Evolutionary conservation across 1,284 basidiomycete genomes (phyloP), one percentile per base, ranked within the genome.

Genomic region (Ceratobasidium sp.): DNA sequence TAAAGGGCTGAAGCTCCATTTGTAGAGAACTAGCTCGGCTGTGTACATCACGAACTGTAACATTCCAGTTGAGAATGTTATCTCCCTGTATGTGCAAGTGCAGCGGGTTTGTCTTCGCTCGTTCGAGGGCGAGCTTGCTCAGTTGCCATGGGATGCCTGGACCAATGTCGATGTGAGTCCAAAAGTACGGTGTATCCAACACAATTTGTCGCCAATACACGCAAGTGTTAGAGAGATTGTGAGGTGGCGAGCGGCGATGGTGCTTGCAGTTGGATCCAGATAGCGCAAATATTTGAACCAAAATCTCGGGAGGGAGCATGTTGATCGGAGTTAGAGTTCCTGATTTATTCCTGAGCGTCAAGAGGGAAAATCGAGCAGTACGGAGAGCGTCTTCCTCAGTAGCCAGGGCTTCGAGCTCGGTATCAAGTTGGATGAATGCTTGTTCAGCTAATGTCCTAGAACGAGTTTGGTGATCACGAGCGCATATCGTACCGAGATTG

Each of bases 111-210:
- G 52, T 9, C n/a, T 26, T 20, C 52, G 52, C 17, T 20, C 52
- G 52, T n/a, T 54, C 52, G 23, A 54, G 52, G 7, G n/a, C 15
- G 23, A 54, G 52, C 15, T 54, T 54, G 23, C 15, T 54, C 20
- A 26, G 7, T 9, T n/a, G 7, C 15, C 52, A n/a, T 26, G 52
- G 52, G 20, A 54, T n/a, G 20, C 23, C 13, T 26, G 52, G 52
- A 26, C 52, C 52, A 9, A n/a, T n/a, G 52, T 61, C 59, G 59
- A 61, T 40, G 20, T 61, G 59, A 61, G 26, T 13, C 59, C 59
- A 61, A 12, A 61, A 38, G 1, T 28, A 9, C 6, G 59, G 59
- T 10, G 38, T 61, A 10, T 38, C 38, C 26, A 40, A n/a, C 10
- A 10, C 20, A 38, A 33, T 28, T 28, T 10, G 10, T 17, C 59